These are phyloP conservation scores for Isoetes taiwanensis DNA, from an alignment of 75 land plant genomes.

Conservation along the genomic window DNA sequence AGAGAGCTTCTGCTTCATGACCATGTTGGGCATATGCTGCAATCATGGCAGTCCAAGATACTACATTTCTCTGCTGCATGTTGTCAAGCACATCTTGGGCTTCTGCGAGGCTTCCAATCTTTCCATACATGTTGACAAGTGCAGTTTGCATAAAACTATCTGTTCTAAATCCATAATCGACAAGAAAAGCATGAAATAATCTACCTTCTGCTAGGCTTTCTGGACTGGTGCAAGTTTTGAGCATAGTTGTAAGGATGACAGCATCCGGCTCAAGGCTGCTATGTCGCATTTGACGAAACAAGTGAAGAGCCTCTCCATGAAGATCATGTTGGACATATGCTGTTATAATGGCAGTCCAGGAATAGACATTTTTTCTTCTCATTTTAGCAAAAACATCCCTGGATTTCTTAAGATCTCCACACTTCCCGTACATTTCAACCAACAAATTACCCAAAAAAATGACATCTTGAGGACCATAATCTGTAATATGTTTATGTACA, in stretches of 20 bases:
- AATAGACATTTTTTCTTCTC: background rate
- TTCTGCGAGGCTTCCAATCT: background rate
- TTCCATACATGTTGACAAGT: conserved; percentile 5
- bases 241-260: background rate
- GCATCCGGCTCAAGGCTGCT: background rate
- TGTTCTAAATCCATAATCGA: background rate
- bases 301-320: background rate
- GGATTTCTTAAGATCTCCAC: too few species aligned
- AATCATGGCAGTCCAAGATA: conserved; percentile 48
- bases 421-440: background rate
- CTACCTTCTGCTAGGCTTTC: background rate
- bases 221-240: conserved; percentile 1
- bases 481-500: too few species aligned
- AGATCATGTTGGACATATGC: background rate
- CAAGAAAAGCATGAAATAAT: background rate
- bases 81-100: conserved; percentile 5
- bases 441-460: background rate
- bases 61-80: conserved; percentile 3
- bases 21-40: conserved; percentile 49
- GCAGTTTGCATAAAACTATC: background rate
- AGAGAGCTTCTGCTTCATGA: conserved; percentile 27
- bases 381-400: background rate
- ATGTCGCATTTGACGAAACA: background rate
- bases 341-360: background rate
- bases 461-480: too few species aligned